These are phyloP conservation scores for Eucalyptus tenuipes DNA, from an alignment of 345 rosid genomes.

Conservation along the genomic window DNA sequence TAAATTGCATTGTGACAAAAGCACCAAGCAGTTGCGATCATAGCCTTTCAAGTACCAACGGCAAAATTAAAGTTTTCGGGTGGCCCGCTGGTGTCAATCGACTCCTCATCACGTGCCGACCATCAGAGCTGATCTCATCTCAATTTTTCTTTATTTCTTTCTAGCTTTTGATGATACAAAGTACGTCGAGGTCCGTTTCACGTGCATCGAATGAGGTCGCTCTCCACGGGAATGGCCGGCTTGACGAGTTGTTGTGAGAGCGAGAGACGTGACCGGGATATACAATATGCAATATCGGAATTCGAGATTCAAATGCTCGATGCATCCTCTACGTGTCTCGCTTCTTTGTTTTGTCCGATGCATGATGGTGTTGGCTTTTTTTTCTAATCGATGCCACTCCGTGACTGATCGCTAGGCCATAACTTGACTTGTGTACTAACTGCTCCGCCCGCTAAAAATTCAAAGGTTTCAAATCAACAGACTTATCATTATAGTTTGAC, in stretches of 20 bases:
- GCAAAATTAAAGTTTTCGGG: background rate
- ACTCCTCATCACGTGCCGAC: background rate
- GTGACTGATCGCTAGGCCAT: accelerated
- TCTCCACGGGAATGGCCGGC: background rate
- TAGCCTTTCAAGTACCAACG: background rate
- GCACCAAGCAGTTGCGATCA: background rate
- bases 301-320: background rate
- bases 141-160: background rate
- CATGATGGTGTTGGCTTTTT: background rate
- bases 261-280: background rate
- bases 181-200: background rate
- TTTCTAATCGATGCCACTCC: no score
- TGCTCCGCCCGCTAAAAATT: background rate
- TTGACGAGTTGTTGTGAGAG: background rate
- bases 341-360: background rate
- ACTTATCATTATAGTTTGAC: background rate
- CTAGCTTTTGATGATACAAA: background rate
- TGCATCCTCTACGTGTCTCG: background rate
- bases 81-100: background rate
- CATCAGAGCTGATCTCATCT: background rate
- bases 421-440: background rate
- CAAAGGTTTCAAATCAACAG: background rate
- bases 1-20: background rate
- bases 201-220: background rate
- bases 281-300: background rate